phyloP scores from a whole-genome alignment of 805 yeast species.

The Metschnikowia sp. region DNA sequence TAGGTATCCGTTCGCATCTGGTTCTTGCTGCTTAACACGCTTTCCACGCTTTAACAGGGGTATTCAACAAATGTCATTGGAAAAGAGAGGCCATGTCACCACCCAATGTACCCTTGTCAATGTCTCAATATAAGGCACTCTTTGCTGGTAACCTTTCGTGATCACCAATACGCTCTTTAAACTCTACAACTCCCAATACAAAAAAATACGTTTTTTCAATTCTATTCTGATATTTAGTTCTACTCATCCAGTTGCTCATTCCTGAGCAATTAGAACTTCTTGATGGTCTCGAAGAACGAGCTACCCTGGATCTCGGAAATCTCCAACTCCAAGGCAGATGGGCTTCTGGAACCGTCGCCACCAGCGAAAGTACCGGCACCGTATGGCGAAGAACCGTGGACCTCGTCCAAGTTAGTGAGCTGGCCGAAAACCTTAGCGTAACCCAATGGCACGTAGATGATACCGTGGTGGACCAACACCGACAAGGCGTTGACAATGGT shows the following conservation, averaged over 20 bases:
- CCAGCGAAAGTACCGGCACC: slow-evolving; percentile 22
- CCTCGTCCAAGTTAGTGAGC: slow-evolving; percentile 17
- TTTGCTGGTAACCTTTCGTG: no score
- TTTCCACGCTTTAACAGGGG: no score
- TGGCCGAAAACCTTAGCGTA: slow-evolving; percentile 20
- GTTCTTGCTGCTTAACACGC: no score
- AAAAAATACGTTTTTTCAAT: not conserved
- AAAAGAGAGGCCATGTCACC: no score
- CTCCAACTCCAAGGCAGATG: slow-evolving; percentile 22
- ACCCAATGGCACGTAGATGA: slow-evolving; percentile 21
- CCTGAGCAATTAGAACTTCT: slow-evolving; percentile 12
- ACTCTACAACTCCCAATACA: not conserved
- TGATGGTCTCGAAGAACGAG: slow-evolving; percentile 18
- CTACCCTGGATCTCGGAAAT: slow-evolving; percentile 19
- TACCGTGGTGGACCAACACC: slow-evolving; percentile 20
- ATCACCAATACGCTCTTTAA: no score
- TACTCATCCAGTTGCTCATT: no score
- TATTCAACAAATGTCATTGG: no score
- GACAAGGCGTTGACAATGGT: slow-evolving; percentile 20
- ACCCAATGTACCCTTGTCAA: no score
- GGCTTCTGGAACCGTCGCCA: slow-evolving; percentile 19
- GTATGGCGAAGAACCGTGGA: slow-evolving; percentile 19
- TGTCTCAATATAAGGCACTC: no score
- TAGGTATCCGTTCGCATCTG: no score
- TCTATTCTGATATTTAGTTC: not conserved